Evolutionary conservation across 2,329 filamentous ascomycete genomes (phyloP), one percentile per base, ranked within the genome.

Genomic region (Chaetomiaceae sp.): DNA sequence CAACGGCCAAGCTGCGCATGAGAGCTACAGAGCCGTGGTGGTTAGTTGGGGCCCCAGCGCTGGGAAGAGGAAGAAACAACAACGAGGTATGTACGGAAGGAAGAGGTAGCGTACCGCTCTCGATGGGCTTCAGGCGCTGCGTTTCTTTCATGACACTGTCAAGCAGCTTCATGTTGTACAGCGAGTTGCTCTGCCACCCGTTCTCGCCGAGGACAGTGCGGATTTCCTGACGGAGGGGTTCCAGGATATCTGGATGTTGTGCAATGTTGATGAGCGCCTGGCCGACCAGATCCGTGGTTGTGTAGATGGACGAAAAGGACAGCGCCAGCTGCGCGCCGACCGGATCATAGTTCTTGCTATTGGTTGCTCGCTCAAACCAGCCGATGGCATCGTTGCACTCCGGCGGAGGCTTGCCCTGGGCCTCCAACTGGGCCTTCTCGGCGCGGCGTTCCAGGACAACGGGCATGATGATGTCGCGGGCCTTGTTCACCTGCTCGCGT

Each of bases 121-220:
- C 43, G n/a, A 32, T 46, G n/a, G 43, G 43, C 20, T 46, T 46
- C 20, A 46, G 8, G 7, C 43, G 43, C 21, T 36, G 32, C 23
- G 30, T 46, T n/a, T 46, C 43, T 10, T 46, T 46, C 20, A 46
- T 34, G 43, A 36, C 43, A 32, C 43, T 46, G 32, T 46, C 43
- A 3, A 46, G 32, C 2, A 46, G 43, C 30, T 46, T 46, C 43
- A 46, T 46, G 43, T 27, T 45, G 30, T 45, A 45, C 18, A 45
- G 21, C n/a, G 43, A 36, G 3, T 20, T 34, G 30, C 36, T 45
- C 5, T 34, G 34, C 43, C 43, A 45, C 20, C 43, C 43, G 30
- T 20, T 20, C 10, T 45, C 43, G 43, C 20, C 7, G 13, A 45
- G 20, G 4, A 25, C 30, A 30, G 25, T 4, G 13, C 34, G 30